Evolutionary conservation across 1,284 basidiomycete species (phyloP), one percentile per base, ranked within the genome.

Genomic region (Irpex lacteus): DNA sequence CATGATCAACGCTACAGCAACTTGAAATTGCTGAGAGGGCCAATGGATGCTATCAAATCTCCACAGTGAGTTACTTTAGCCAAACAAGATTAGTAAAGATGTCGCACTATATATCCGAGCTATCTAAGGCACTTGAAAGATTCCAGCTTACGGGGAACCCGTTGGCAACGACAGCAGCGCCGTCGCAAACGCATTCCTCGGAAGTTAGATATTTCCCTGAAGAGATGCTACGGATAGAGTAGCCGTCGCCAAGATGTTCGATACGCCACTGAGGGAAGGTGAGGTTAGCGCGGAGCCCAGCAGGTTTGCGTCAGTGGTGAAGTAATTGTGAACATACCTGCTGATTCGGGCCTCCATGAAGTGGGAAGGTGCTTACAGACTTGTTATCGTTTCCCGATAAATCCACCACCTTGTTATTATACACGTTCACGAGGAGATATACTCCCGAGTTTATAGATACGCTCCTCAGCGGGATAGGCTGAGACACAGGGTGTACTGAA

Each of bases 331-430:
- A 36, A 58, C 74, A 19, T 64, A 85, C 85, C 73, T 77, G 73
- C 68, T 88, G 86, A 66, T 86, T 87, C 5, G 72, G 69, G 1
- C 80, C 79, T 1, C 73, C 74, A 65, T 85, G 78, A 54, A 68
- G 70, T 1, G 74, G 71, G 64, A 73, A 86, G 3, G 86, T 86
- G 52, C 82, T 83, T 65, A 88, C 74, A 54, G 81, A 77, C 36
- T 58, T 71, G 60, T 82, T 75, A 70, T 88, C 83, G 4, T 60
- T 73, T 0, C 81, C 84, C n/a, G 83, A 85, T 49, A 87, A 77
- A 69, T 88, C 86, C n/a, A 86, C 62, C 32, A 78, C 82, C 1
- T 81, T 86, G 0, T 80, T 80, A 36, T 77, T 74, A 65, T 82
- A 80, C 66, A 72, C 76, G 72, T 88, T 88, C 49, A 73, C 76